These are phyloP conservation scores for Phlyctochytrium planicorne DNA, from an alignment of 192 early-diverging fungal species.

Conservation along the genomic window DNA sequence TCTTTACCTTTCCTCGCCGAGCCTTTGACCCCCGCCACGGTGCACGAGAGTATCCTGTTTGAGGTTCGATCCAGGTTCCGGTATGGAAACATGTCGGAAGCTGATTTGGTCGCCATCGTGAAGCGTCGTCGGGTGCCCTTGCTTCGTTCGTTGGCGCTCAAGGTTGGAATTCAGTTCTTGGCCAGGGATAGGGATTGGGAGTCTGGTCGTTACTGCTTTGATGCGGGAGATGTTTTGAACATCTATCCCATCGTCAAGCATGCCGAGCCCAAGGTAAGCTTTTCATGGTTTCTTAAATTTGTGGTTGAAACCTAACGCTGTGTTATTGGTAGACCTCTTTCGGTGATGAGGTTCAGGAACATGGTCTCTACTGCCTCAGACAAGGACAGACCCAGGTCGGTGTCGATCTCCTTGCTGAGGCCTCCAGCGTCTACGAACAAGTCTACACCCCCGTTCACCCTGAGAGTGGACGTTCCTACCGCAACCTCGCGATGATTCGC, in stretches of 20 bases:
- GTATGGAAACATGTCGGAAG: slow-evolving; percentile 50
- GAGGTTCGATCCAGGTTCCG: slow-evolving; percentile 77
- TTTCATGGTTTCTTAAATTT: neutral
- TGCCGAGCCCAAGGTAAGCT: slow-evolving; percentile 48
- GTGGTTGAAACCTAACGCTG: neutral
- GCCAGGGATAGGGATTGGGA: slow-evolving; percentile 65
- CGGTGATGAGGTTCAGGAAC: slow-evolving; percentile 89
- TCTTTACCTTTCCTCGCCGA: slow-evolving; percentile 36
- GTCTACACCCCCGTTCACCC: slow-evolving; percentile 88
- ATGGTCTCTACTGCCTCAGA: slow-evolving; percentile 72
- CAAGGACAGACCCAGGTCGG: slow-evolving; percentile 79
- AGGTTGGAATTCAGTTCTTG: slow-evolving; percentile 84
- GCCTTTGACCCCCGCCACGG: slow-evolving; percentile 58
- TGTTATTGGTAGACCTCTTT: slow-evolving; percentile 39
- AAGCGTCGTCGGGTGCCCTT: slow-evolving; percentile 42
- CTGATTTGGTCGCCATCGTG: slow-evolving; percentile 38
- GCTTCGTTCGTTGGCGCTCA: slow-evolving; percentile 79
- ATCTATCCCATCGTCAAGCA: slow-evolving; percentile 74
- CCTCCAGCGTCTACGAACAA: slow-evolving; percentile 87
- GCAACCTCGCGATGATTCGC: slow-evolving; percentile 77
- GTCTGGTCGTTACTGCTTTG: slow-evolving; percentile 47
- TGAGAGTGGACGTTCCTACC: slow-evolving; percentile 84
- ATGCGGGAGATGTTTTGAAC: slow-evolving; percentile 68
- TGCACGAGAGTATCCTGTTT: slow-evolving; percentile 57
- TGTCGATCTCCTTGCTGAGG: slow-evolving; percentile 80